Base-by-base conservation (phyloP, 2,329 filamentous ascomycete species). In the Canariomyces notabilis region DNA sequence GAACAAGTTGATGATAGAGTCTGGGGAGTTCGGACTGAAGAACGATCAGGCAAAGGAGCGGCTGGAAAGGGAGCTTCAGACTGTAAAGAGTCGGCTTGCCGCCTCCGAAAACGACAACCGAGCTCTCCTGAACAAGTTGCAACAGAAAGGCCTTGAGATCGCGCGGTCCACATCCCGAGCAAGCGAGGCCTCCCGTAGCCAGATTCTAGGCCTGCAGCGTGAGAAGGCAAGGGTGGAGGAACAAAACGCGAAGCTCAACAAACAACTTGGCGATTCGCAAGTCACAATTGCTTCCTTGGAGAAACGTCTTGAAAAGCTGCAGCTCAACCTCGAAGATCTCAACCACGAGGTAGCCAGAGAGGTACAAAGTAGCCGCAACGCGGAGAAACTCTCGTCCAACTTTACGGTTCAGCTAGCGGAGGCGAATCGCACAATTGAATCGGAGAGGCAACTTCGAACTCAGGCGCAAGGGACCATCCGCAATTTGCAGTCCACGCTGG, bases 41-140 rank as follows among this genome's bases (percentile, higher is more conserved):
- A 88, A 94, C 58, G 93, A 97, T 59, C 89, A 96, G 61, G 85
- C 90, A 54, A 97, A 97, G 65, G 89, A 96, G 63, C 83, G 93
- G 29, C 75, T 96, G 36, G 90, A 97, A 64, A 81, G 89, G 18
- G 93, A 98, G 63, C 76, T 97, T 6, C 84, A 88, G 18, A 96
- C 91, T 1, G 80, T 96, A 56, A 95, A 93, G 64, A 90, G 90
- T 50, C 84, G 91, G 18, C 73, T 98, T 33, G 78, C 85, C 6
- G 93, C 91, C 19, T 97, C 91, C 0, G 91, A 98, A 64, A 96
- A 97, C 58, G 91, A 97, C 67, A 97, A 97, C 60, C 84, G 89
- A 42, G 85, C 89, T 5, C 73, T 98, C n/a, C 76, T 97, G 55
- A 97, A 96, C 70, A 97, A 97, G 67, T 76, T 98, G 15, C 91